Conservation (phyloP, 2,329 filamentous ascomycete species). For the Basipetospora chlamydospora region DNA sequence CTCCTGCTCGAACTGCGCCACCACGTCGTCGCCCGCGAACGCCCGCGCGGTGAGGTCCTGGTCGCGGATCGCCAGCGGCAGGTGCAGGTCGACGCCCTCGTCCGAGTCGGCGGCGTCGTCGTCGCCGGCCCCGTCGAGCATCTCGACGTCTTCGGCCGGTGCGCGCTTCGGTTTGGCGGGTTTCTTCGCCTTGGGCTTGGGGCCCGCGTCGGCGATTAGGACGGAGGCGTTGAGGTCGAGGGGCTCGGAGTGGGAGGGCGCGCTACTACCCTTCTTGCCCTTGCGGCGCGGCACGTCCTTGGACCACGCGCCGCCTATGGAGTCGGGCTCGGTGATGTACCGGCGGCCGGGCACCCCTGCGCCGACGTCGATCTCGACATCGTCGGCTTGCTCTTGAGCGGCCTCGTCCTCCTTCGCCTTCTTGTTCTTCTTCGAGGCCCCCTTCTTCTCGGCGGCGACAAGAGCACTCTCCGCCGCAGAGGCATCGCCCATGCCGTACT, state of each 20-base stretch:
- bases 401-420: not conserved
- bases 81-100: conserved; percentile 33
- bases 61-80: conserved; percentile 44
- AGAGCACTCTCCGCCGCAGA: not conserved
- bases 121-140: conserved; percentile 12
- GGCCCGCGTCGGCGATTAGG: conserved; percentile 10
- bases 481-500: conserved; percentile 25
- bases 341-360: conserved; percentile 13
- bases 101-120: conserved; percentile 18
- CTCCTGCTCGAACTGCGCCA: conserved; percentile 65
- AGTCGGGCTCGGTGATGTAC: conserved; percentile 7
- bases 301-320: conserved; percentile 6
- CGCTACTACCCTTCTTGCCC: conserved; percentile 2
- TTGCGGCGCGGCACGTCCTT: conserved; percentile 6
- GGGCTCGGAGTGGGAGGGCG: conserved; percentile 3
- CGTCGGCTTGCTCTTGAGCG: conserved; percentile 4
- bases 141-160: not conserved
- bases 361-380: conserved; percentile 16
- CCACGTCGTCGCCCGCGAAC: conserved; percentile 79
- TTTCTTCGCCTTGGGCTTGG: conserved; percentile 15
- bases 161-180: conserved; percentile 7
- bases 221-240: conserved; percentile 16
- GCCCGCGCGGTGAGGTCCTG: conserved; percentile 62
- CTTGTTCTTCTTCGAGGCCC: conserved; percentile 21
- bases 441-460: conserved; percentile 6